Percentiles rank a stretch among this genome's conserved stretches.
Evolutionary conservation across 768 basidiomycete genomes (phyloP).

Genomic region (Daedaleopsis nitida): DNA sequence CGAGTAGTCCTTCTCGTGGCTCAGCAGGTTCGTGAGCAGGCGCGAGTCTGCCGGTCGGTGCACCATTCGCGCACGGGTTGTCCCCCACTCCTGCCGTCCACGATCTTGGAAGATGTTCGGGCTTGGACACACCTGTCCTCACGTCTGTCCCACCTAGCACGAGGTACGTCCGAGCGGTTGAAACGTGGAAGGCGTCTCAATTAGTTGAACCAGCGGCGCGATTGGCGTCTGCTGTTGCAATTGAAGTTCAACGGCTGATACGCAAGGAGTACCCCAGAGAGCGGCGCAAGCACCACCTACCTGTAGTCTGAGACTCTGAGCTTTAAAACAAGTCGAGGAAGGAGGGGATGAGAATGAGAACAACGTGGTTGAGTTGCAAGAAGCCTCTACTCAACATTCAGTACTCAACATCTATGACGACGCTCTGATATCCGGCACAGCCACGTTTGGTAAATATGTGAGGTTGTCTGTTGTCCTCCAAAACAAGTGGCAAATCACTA

Average conservation of each 20-base stretch:
- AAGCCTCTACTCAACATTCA: too few species aligned
- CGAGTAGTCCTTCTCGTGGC: slow-evolving; percentile 71
- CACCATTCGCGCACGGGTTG: slow-evolving; percentile 45
- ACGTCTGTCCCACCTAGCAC: too few species aligned
- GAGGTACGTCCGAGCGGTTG: background rate
- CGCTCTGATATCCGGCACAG: background rate
- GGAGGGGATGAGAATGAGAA: background rate
- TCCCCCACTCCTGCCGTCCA: too few species aligned
- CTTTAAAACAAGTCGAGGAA: background rate
- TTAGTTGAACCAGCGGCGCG: too few species aligned
- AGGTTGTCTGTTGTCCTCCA: too few species aligned
- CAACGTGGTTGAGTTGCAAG: background rate
- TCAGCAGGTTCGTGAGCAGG: slow-evolving; percentile 66
- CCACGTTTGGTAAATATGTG: background rate
- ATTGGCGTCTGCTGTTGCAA: too few species aligned
- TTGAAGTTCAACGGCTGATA: too few species aligned
- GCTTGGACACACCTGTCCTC: too few species aligned
- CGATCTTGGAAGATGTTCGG: too few species aligned
- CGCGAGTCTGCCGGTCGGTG: slow-evolving; percentile 75
- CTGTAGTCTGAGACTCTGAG: too few species aligned
- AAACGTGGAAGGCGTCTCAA: background rate
- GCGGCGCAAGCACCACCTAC: too few species aligned
- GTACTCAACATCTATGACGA: background rate
- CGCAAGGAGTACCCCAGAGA: too few species aligned
- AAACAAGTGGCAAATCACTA: background rate